Percentiles rank a stretch among this genome's conserved stretches.
phyloP scores from a whole-genome alignment of 495 filamentous ascomycete genomes.

The Lentithecium fluviatile region DNA sequence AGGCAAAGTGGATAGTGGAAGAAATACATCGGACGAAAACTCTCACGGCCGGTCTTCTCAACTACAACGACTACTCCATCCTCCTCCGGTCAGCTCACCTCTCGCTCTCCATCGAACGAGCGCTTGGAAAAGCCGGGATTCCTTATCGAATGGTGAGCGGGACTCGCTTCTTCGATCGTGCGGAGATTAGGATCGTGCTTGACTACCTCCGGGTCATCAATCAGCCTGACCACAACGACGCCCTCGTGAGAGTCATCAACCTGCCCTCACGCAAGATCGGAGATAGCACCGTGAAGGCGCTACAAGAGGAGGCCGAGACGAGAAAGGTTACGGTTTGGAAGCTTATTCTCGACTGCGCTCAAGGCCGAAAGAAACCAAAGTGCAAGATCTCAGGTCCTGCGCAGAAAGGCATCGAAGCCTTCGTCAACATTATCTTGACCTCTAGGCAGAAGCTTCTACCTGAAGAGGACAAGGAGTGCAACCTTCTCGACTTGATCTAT shows the following conservation, averaged over 20 bases:
- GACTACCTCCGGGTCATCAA: conserved; percentile 87
- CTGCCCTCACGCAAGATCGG: conserved; percentile 79
- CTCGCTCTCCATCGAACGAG: conserved; percentile 80
- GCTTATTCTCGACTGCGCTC: conserved; percentile 65
- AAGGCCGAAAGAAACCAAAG: conserved; percentile 64
- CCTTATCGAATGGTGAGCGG: conserved; percentile 95
- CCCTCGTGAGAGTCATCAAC: conserved; percentile 81
- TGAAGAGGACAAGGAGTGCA: conserved; percentile 43
- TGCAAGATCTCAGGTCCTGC: conserved; percentile 67
- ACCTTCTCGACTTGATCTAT: conserved; percentile 69
- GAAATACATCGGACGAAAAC: conserved; percentile 74
- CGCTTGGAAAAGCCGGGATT: conserved; percentile 80
- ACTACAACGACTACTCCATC: conserved; percentile 78
- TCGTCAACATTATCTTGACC: conserved; percentile 63
- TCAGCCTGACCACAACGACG: conserved; percentile 86
- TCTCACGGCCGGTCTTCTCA: conserved; percentile 70
- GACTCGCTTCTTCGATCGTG: conserved; percentile 85
- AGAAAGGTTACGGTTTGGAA: conserved; percentile 70
- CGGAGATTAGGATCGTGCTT: conserved; percentile 83
- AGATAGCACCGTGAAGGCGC: conserved; percentile 68
- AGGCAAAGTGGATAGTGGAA: conserved; percentile 84
- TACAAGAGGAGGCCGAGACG: conserved; percentile 71
- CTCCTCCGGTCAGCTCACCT: conserved; percentile 80
- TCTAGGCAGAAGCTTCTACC: conserved; percentile 59
- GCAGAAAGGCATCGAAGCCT: conserved; percentile 61